Evolutionary conservation across 1,139 yeast species (phyloP).

Genomic region (Magnusiomyces fungicola): DNA sequence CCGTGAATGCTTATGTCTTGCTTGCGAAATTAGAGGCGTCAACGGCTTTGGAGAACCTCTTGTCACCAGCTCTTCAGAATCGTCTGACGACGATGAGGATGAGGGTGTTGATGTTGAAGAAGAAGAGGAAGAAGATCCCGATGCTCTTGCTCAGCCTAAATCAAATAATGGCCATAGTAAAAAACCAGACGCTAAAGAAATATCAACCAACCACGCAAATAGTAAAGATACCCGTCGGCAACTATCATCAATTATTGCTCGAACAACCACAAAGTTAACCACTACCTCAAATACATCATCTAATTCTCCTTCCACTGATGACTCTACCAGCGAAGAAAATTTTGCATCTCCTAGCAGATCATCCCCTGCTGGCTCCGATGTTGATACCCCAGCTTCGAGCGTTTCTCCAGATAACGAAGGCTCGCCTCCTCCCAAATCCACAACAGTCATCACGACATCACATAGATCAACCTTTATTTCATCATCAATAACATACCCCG

Average conservation of each 20-base stretch:
- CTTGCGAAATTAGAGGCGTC: conserved; percentile 34
- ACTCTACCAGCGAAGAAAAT: neutral
- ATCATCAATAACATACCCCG: neutral
- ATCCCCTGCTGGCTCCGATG: neutral
- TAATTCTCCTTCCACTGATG: neutral
- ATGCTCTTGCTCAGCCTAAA: conserved; percentile 11
- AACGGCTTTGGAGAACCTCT: conserved; percentile 11
- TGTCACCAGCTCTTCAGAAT: conserved; percentile 2
- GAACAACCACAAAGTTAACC: too few relatives aligned
- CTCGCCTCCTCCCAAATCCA: neutral
- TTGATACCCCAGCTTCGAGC: conserved; percentile 1
- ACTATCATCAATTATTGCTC: too few relatives aligned
- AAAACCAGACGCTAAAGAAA: neutral
- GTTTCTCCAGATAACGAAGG: neutral
- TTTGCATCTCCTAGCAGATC: neutral
- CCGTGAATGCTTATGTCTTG: conserved; percentile 39
- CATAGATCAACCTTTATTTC: neutral
- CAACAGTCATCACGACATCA: neutral
- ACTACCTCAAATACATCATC: neutral
- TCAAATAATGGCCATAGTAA: conserved; percentile 13
- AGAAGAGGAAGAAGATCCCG: conserved; percentile 12
- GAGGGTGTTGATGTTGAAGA: conserved; percentile 5
- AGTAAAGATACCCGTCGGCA: too few relatives aligned
- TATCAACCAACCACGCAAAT: too few relatives aligned
- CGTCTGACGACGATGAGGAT: neutral